A percentile compares a stretch with the other conserved stretches of the same genome.
Conservation (phyloP, 495 filamentous ascomycete species). For the Penicillium turbatum region DNA sequence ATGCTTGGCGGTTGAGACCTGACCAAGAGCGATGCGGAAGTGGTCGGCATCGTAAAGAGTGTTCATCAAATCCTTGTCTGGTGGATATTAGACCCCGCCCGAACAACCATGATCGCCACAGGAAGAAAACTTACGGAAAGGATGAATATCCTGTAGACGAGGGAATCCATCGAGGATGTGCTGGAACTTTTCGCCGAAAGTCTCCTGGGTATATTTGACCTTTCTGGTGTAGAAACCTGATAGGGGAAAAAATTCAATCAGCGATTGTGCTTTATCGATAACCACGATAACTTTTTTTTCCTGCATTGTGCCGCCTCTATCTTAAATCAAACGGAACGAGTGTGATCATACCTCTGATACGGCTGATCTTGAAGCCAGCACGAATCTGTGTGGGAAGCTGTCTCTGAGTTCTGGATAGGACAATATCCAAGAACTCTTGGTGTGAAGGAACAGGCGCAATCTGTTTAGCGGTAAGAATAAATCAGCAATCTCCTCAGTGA, state of each 20-base stretch:
- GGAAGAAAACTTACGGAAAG: slow-evolving; percentile 71
- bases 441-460: slow-evolving; percentile 89
- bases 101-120: background rate
- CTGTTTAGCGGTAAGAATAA: slow-evolving; percentile 39
- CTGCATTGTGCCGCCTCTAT: slow-evolving; percentile 2
- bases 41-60: slow-evolving; percentile 96
- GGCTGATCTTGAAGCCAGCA: slow-evolving; percentile 91
- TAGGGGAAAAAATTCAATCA: slow-evolving; percentile 26
- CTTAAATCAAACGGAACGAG: background rate
- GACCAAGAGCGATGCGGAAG: slow-evolving; percentile 93
- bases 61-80: slow-evolving; percentile 75
- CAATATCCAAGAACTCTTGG: slow-evolving; percentile 96
- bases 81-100: slow-evolving; percentile 20
- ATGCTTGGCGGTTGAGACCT: slow-evolving; percentile 92
- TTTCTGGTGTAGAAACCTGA: slow-evolving; percentile 92
- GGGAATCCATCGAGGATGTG: slow-evolving; percentile 91
- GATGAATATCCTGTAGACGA: slow-evolving; percentile 90
- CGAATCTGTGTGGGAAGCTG: slow-evolving; percentile 94
- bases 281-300: slow-evolving; percentile 23
- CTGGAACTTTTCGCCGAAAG: slow-evolving; percentile 88
- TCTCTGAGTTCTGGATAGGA: slow-evolving; percentile 89
- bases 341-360: slow-evolving; percentile 66
- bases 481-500: slow-evolving; percentile 13
- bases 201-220: slow-evolving; percentile 98
- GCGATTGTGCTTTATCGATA: slow-evolving; percentile 26